Evolutionary conservation across 108 stramenopile genomes (phyloP).

Genomic region (Skeletonema potamos): DNA sequence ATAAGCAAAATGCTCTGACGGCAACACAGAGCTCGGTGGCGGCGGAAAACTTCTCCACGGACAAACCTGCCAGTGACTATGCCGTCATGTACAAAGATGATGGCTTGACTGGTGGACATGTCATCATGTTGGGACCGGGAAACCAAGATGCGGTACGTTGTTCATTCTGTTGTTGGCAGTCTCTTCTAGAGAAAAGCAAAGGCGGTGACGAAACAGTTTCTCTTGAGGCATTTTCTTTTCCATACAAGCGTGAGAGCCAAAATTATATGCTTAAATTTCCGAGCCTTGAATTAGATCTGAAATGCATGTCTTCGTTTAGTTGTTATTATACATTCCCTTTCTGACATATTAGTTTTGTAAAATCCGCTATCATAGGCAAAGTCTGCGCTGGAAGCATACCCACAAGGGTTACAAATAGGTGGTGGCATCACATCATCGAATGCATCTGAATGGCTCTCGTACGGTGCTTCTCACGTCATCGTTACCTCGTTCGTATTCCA

Average conservation of each 20-base stretch:
- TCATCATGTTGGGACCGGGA: conserved; percentile 95
- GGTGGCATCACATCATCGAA: conserved; percentile 91
- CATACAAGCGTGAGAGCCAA: conserved; percentile 1
- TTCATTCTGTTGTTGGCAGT: not conserved
- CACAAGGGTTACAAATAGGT: conserved; percentile 92
- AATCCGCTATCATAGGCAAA: conserved; percentile 37
- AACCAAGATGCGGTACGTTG: conserved; percentile 78
- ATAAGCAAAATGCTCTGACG: conserved; percentile 20
- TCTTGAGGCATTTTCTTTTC: not conserved
- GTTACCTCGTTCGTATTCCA: conserved; percentile 95
- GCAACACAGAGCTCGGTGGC: conserved; percentile 6
- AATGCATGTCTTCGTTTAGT: not conserved
- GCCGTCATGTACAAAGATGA: conserved; percentile 83
- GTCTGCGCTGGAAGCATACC: conserved; percentile 82
- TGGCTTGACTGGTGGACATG: conserved; percentile 91
- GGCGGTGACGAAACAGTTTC: not conserved
- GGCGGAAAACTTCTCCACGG: conserved; percentile 88
- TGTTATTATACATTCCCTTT: not conserved
- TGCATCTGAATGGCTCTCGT: conserved; percentile 82
- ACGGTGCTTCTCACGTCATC: conserved; percentile 96
- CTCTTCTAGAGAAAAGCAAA: not conserved
- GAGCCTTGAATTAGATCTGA: not conserved
- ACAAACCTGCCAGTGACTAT: conserved; percentile 69
- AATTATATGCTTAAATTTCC: conserved; percentile 6
- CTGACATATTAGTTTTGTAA: not conserved